These are phyloP conservation scores for Hansenula sp. DNA, from an alignment of 1,139 yeast species.

Conservation along the genomic window DNA sequence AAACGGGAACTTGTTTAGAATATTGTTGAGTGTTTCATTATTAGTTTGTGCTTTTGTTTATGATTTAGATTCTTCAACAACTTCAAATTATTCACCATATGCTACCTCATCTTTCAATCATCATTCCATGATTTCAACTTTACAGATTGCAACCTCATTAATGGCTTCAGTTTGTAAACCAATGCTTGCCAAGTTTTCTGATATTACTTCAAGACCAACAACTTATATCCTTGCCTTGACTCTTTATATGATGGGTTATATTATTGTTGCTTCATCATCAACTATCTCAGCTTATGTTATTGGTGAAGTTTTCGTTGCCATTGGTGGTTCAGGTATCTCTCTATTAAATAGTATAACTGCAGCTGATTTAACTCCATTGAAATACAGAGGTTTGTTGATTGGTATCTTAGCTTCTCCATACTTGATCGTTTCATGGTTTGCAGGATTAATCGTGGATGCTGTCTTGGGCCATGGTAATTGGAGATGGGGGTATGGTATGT, in stretches of 20 bases:
- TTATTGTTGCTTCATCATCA: conserved; percentile 27
- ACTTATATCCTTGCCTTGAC: conserved; percentile 24
- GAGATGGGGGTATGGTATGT: conserved; percentile 42
- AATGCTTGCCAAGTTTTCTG: conserved; percentile 30
- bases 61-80: conserved; percentile 35
- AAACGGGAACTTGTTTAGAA: conserved; percentile 15
- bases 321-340: conserved; percentile 28
- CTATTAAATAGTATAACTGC: conserved; percentile 26
- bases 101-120: conserved; percentile 32
- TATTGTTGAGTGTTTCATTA: conserved; percentile 24
- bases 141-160: conserved; percentile 29
- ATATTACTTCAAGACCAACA: conserved; percentile 29
- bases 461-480: conserved; percentile 28
- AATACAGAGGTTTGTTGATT: conserved; percentile 30
- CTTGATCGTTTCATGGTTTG: conserved; percentile 31
- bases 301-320: conserved; percentile 28
- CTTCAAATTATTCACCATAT: conserved; percentile 29
- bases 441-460: conserved; percentile 30
- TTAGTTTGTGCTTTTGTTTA: conserved; percentile 35
- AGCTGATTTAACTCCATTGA: conserved; percentile 32
- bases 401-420: conserved; percentile 29
- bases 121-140: conserved; percentile 33
- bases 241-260: conserved; percentile 28
- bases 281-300: conserved; percentile 30
- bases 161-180: conserved; percentile 29